Evolutionary conservation across 352 stramenopile species (phyloP), one percentile per base, ranked within the genome.

Genomic region (Phytophthora multivora): DNA sequence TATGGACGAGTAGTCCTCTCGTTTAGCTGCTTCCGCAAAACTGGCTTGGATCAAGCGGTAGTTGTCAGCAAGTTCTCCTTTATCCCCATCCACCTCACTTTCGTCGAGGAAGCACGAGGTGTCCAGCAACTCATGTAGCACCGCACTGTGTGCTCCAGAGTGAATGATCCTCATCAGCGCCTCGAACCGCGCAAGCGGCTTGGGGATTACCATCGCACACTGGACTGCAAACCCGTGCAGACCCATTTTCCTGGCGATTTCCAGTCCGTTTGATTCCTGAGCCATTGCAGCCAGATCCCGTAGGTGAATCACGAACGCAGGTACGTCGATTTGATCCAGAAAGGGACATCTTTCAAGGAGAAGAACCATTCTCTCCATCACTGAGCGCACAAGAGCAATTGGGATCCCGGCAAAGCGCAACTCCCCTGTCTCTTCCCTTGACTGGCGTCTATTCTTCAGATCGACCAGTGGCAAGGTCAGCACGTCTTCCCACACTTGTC

Each of bases 311-410:
- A 88, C 77, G 51, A 88, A 75, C 15, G 54, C 59, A 52, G 69
- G 47, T 11, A 86, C 63, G 42, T 90, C 75, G 4, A 90, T 75
- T 51, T 74, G 72, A 16, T 88, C 77, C 13, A 90, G 63, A 54
- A 87, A 90, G 2, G 79, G 79, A 18, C 80, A 88, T 18, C 56
- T 79, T 66, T 88, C 63, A 15, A 90, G 71, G 21, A 84, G 26
- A 1, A 28, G 16, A 0, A 86, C 74, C 51, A 84, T 75, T 15
- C 59, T 51, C 26, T 70, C 46, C 7, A 90, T 31, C 9, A 65
- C 68, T 4, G 11, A 31, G 0, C 62, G 51, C 5, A 82, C 52
- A 13, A 51, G 53, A 25, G 39, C 21, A 28, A 71, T 35, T 9
- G 56, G 28, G 11, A 80, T 45, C 10, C 56, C 68, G 16, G 23